Conservation (phyloP, 2,329 filamentous ascomycete genomes). For the Drechslerella stenobrocha region DNA sequence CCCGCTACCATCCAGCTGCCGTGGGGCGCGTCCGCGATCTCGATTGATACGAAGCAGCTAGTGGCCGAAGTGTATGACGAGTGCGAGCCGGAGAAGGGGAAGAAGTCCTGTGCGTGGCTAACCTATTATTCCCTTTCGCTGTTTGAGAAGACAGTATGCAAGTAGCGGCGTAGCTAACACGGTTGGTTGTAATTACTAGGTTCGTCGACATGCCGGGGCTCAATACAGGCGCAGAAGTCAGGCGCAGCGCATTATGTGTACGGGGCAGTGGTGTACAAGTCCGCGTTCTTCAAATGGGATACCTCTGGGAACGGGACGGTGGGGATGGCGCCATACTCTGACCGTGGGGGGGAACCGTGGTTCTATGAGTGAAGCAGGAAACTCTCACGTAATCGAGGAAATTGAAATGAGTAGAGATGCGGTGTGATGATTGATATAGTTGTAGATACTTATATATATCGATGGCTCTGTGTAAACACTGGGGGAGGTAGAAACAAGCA, state of each 20-base stretch:
- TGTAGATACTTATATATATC: background rate
- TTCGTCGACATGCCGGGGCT: constrained; percentile 32
- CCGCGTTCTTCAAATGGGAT: constrained; percentile 46
- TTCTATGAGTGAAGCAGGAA: constrained; percentile 12
- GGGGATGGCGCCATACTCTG: constrained; percentile 36
- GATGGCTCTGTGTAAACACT: background rate
- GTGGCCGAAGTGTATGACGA: constrained; percentile 25
- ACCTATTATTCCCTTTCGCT: too few species aligned
- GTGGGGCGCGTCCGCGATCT: constrained; percentile 26
- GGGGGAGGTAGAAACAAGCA: too few species aligned
- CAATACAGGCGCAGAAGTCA: constrained; percentile 26
- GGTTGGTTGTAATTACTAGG: too few species aligned
- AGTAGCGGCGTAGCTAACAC: too few species aligned
- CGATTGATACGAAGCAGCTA: constrained; percentile 27
- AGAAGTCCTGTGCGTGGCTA: constrained; percentile 18
- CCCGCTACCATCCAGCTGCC: constrained; percentile 14
- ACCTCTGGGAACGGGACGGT: constrained; percentile 34
- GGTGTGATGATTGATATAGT: constrained; percentile 12
- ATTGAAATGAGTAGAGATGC: too few species aligned
- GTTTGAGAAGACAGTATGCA: too few species aligned
- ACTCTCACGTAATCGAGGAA: constrained; percentile 13
- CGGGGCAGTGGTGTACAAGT: constrained; percentile 30
- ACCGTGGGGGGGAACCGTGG: constrained; percentile 10
- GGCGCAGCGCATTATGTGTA: constrained; percentile 30
- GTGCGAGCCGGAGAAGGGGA: constrained; percentile 17